These are phyloP conservation scores for Penicillium antarcticum DNA, from an alignment of 495 filamentous ascomycete species.

Conservation along the genomic window DNA sequence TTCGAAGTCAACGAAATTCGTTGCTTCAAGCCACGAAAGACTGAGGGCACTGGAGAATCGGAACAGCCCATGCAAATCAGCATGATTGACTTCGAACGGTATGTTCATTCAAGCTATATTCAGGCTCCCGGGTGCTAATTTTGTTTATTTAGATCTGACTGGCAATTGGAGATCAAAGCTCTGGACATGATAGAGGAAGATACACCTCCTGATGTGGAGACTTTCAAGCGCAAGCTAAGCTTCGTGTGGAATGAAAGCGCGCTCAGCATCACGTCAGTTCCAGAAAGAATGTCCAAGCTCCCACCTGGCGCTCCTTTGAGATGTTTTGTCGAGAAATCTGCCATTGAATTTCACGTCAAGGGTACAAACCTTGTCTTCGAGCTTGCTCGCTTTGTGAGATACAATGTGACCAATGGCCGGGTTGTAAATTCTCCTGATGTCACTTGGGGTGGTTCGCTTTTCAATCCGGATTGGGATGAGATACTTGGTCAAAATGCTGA, in stretches of 20 bases:
- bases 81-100: slow-evolving; percentile 37
- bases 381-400: slow-evolving; percentile 53
- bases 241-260: slow-evolving; percentile 13
- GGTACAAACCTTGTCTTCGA: slow-evolving; percentile 52
- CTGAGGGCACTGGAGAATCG: slow-evolving; percentile 12
- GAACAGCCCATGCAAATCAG: slow-evolving; percentile 30
- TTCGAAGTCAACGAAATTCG: slow-evolving; percentile 32
- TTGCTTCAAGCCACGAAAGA: slow-evolving; percentile 29
- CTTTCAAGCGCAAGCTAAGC: slow-evolving; percentile 23
- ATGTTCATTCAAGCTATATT: not conserved
- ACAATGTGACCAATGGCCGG: slow-evolving; percentile 24
- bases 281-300: slow-evolving; percentile 27
- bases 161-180: slow-evolving; percentile 38
- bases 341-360: slow-evolving; percentile 46
- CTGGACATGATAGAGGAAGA: slow-evolving; percentile 24
- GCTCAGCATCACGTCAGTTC: slow-evolving; percentile 16
- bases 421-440: not conserved
- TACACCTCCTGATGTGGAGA: slow-evolving; percentile 21
- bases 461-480: slow-evolving; percentile 50
- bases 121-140: not conserved
- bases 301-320: slow-evolving; percentile 17
- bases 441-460: slow-evolving; percentile 48
- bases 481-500: slow-evolving; percentile 31
- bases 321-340: slow-evolving; percentile 46
- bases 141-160: slow-evolving; percentile 29